Conservation (phyloP, 495 filamentous ascomycete genomes). For the Podospora appendiculata region DNA sequence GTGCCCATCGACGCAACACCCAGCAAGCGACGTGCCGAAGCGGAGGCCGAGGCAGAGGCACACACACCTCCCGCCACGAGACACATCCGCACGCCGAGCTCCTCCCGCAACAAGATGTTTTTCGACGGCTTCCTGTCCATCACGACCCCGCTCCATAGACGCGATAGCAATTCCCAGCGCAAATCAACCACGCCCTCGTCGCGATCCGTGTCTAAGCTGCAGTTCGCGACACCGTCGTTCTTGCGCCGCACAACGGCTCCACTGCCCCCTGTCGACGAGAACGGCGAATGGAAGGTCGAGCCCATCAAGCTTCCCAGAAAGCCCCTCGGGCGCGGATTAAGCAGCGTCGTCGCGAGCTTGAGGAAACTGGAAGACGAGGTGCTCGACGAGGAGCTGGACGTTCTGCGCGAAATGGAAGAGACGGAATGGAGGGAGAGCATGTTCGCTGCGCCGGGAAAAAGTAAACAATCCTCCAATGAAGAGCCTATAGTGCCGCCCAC, state of each 20-base stretch:
- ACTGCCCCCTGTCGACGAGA: slow-evolving; percentile 37
- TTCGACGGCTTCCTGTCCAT: slow-evolving; percentile 52
- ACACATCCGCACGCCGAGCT: slow-evolving; percentile 25
- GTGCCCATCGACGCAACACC: slow-evolving; percentile 29
- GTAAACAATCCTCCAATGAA: slow-evolving; percentile 30
- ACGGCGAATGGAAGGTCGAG: slow-evolving; percentile 38
- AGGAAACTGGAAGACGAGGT: slow-evolving; percentile 72
- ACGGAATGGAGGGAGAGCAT: slow-evolving; percentile 29
- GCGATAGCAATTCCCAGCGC: slow-evolving; percentile 19
- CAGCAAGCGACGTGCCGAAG: slow-evolving; percentile 4
- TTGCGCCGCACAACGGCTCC: slow-evolving; percentile 49
- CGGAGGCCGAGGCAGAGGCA: slow-evolving; percentile 12
- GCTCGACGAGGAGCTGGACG: slow-evolving; percentile 71
- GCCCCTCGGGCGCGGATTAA: slow-evolving; percentile 63
- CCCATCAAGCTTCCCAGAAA: slow-evolving; percentile 53
- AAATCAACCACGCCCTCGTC: slow-evolving; percentile 30
- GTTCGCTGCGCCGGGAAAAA: neutral
- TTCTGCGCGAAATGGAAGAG: slow-evolving; percentile 69
- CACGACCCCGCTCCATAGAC: slow-evolving; percentile 50
- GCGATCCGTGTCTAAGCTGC: slow-evolving; percentile 37
- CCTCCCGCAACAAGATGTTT: slow-evolving; percentile 15
- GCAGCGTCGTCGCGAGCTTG: slow-evolving; percentile 68
- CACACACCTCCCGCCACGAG: neutral
- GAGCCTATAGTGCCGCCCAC: neutral
- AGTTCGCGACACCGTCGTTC: slow-evolving; percentile 66